These are phyloP conservation scores for Eremochloa ophiuroides DNA, from an alignment of 176 grass and related monocot species.

Conservation along the genomic window DNA sequence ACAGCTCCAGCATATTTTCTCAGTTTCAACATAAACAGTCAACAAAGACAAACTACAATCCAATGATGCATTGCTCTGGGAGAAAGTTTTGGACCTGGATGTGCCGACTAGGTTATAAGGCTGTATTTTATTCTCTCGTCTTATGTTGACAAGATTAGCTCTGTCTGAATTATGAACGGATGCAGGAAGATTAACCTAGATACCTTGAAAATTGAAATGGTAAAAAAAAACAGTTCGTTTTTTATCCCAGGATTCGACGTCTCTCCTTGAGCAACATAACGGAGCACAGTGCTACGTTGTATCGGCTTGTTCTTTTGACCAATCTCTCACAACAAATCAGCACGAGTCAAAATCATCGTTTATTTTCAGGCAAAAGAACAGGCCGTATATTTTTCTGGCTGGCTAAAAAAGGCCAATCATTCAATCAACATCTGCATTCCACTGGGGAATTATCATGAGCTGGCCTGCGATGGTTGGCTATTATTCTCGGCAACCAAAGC, in stretches of 20 bases:
- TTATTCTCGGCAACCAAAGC: conserved; percentile 1
- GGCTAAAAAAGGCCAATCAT: neutral
- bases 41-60: neutral
- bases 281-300: too few relatives aligned
- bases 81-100: neutral
- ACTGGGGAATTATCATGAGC: conserved; percentile 1
- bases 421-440: neutral
- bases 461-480: neutral
- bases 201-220: neutral
- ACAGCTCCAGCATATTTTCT: neutral
- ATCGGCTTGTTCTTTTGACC: too few relatives aligned
- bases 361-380: too few relatives aligned
- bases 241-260: neutral
- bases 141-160: neutral
- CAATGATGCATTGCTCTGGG: neutral
- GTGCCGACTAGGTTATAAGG: neutral
- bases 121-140: neutral
- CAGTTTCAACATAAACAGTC: neutral
- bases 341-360: too few relatives aligned
- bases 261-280: too few relatives aligned
- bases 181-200: neutral
- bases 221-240: neutral
- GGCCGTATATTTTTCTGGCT: neutral
- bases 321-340: too few relatives aligned
- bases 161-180: neutral